phyloP scores from a whole-genome alignment of 768 basidiomycete genomes.

The Boletales sp. region DNA sequence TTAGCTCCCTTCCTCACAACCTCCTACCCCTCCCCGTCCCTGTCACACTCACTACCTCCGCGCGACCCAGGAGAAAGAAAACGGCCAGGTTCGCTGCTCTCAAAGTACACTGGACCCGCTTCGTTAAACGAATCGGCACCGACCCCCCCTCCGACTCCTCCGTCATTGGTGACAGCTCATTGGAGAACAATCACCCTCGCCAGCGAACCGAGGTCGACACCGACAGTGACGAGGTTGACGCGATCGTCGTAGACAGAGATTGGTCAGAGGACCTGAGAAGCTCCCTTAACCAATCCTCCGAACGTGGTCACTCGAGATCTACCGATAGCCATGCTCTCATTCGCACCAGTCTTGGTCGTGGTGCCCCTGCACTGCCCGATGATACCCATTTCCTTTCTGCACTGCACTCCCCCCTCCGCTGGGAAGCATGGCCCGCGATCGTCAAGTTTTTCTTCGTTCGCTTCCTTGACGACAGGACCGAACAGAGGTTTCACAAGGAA shows the following conservation, averaged over 20 bases:
- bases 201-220: constrained; percentile 28
- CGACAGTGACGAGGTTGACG: constrained; percentile 49
- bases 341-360: constrained; percentile 35
- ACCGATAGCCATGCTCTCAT: constrained; percentile 38
- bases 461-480: constrained; percentile 59
- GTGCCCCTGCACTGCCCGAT: constrained; percentile 32
- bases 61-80: constrained; percentile 31
- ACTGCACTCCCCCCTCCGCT: constrained; percentile 46
- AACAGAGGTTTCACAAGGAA: constrained; percentile 54
- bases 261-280: constrained; percentile 62
- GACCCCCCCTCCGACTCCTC: constrained; percentile 58
- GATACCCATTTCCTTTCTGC: constrained; percentile 33
- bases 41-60: constrained; percentile 30
- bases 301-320: constrained; percentile 47
- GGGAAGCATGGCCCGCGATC: constrained; percentile 53
- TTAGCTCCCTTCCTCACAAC: constrained; percentile 7
- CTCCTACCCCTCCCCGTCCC: constrained; percentile 39
- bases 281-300: constrained; percentile 51
- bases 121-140: constrained; percentile 53
- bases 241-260: constrained; percentile 71
- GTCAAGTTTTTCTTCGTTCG: constrained; percentile 56
- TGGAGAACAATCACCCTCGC: constrained; percentile 35
- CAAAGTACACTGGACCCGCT: constrained; percentile 44
- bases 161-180: constrained; percentile 44
- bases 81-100: constrained; percentile 38